phyloP scores from a whole-genome alignment of 345 rosid species.

The Streptanthus diversifolius region DNA sequence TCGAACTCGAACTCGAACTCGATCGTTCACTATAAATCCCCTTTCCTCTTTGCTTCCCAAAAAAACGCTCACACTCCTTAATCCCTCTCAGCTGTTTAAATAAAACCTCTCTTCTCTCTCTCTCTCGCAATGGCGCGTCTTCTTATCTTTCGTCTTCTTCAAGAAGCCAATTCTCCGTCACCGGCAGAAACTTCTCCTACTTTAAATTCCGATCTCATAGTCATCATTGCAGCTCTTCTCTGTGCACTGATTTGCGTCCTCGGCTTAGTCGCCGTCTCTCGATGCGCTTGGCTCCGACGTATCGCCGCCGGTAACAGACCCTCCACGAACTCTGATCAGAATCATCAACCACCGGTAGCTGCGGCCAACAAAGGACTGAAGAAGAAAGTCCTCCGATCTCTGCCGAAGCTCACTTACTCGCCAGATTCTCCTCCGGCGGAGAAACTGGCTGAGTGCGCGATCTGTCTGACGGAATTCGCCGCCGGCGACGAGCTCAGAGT shows the following conservation, averaged over 20 bases:
- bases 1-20: not conserved
- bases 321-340: not conserved
- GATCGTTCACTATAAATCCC: slow-evolving; percentile 9
- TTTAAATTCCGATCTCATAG: slow-evolving; percentile 64
- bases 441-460: slow-evolving; percentile 66
- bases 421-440: slow-evolving; percentile 40
- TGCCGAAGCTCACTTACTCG: slow-evolving; percentile 61
- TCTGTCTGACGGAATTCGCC: slow-evolving; percentile 67
- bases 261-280: slow-evolving; percentile 79
- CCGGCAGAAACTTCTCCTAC: slow-evolving; percentile 31
- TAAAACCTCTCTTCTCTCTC: not conserved
- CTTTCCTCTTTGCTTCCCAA: slow-evolving; percentile 5
- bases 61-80: slow-evolving; percentile 25
- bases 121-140: slow-evolving; percentile 66
- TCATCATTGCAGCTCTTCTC: slow-evolving; percentile 80
- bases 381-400: slow-evolving; percentile 71
- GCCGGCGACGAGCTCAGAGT: slow-evolving; percentile 78
- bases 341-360: slow-evolving; percentile 32
- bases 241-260: slow-evolving; percentile 82
- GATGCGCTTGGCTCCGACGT: slow-evolving; percentile 93
- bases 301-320: slow-evolving; percentile 35
- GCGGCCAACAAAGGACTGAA: slow-evolving; percentile 75
- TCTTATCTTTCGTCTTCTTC: slow-evolving; percentile 40
- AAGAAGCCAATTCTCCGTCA: slow-evolving; percentile 22
- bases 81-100: slow-evolving; percentile 16